Percentiles rank a stretch among this genome's conserved stretches.
Conservation (phyloP, 306 rosid genomes). For the Pueraria montana region DNA sequence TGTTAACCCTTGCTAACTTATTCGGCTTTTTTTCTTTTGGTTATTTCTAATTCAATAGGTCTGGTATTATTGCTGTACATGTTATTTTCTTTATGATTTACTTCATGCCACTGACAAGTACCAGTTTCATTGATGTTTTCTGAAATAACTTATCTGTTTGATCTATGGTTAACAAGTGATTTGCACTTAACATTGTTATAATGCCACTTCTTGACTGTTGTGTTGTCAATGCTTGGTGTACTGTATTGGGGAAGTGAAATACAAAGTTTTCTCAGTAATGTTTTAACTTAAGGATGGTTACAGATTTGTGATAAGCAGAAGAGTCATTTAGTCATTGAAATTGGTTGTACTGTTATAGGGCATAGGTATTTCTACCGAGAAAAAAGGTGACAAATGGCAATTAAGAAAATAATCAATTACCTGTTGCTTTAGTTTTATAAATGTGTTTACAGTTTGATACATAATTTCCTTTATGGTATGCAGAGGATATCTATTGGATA, state of each 20-base stretch:
- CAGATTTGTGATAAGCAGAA: slow-evolving; percentile 12
- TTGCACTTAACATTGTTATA: slow-evolving; percentile 16
- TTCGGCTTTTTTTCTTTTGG: slow-evolving; percentile 11
- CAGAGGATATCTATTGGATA: slow-evolving; percentile 90
- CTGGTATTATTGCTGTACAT: slow-evolving; percentile 24
- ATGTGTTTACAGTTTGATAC: slow-evolving; percentile 10
- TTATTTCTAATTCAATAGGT: slow-evolving; percentile 28
- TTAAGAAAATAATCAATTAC: slow-evolving; percentile 28
- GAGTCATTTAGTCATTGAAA: slow-evolving; percentile 24
- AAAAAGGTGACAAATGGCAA: background rate
- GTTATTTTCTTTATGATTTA: background rate
- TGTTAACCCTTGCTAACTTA: slow-evolving; percentile 22
- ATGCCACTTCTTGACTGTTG: slow-evolving; percentile 21
- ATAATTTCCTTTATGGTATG: slow-evolving; percentile 38
- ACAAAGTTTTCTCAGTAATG: slow-evolving; percentile 1
- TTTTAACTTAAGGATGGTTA: slow-evolving; percentile 13
- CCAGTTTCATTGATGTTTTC: slow-evolving; percentile 23
- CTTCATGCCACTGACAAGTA: slow-evolving; percentile 10
- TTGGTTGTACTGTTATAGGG: slow-evolving; percentile 14
- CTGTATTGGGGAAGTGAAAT: slow-evolving; percentile 34
- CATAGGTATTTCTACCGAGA: background rate
- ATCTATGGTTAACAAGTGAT: slow-evolving; percentile 1
- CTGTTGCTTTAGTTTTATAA: slow-evolving; percentile 44
- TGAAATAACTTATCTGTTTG: slow-evolving; percentile 23
- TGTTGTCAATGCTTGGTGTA: slow-evolving; percentile 32